Percentiles rank a stretch among this genome's conserved stretches.
These are phyloP conservation scores for Colletotrichum graminicola DNA, from an alignment of 2,329 filamentous ascomycete species.

Conservation along the genomic window DNA sequence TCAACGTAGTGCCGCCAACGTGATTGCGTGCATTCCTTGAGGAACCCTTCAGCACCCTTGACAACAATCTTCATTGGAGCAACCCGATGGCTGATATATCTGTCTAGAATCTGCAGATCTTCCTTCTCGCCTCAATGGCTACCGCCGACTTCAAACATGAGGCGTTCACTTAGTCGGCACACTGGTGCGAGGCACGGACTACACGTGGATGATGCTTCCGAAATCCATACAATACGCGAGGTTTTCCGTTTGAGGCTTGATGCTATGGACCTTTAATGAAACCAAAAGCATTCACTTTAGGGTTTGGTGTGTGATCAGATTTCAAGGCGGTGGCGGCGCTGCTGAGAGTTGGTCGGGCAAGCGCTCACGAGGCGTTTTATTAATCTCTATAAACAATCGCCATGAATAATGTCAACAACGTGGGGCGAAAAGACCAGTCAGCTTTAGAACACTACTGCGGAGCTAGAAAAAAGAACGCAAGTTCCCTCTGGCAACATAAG, in stretches of 20 bases:
- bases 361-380: background rate
- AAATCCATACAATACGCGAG: conserved; percentile 22
- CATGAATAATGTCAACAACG: background rate
- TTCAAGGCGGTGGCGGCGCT: background rate
- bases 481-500: background rate
- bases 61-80: too few species aligned
- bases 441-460: background rate
- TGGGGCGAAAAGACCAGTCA: background rate
- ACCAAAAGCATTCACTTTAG: background rate
- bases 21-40: conserved; percentile 20
- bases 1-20: background rate
- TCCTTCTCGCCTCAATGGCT: conserved; percentile 17
- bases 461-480: background rate
- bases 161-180: conserved; percentile 20
- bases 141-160: conserved; percentile 29
- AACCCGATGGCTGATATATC: background rate
- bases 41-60: background rate
- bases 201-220: conserved; percentile 35
- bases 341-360: background rate
- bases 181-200: conserved; percentile 30
- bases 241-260: conserved; percentile 10
- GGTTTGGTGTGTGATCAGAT: background rate
- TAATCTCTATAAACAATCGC: background rate
- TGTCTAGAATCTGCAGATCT: conserved; percentile 22
- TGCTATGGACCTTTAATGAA: background rate